Base-by-base conservation (phyloP, 139 green algal species). In the Monoraphidium neglectum region DNA sequence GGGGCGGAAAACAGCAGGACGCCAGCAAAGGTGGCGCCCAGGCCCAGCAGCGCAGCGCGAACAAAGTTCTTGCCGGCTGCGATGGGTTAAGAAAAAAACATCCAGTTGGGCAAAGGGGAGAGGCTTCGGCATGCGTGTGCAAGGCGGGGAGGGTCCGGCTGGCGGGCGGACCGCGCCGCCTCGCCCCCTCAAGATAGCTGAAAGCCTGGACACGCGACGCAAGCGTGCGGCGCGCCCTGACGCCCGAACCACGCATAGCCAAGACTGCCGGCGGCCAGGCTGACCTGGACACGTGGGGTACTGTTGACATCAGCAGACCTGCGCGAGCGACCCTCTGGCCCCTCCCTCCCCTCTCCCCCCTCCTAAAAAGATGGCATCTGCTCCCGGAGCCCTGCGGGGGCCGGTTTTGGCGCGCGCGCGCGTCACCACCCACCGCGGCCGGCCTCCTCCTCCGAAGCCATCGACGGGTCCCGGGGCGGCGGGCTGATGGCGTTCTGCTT, bases 401-500 rank as follows among this genome's bases (percentile, higher is more conserved):
- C n/a, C n/a, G n/a, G n/a, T n/a, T n/a, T n/a, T n/a, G n/a, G n/a
- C n/a, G n/a, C n/a, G n/a, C n/a, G n/a, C n/a, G n/a, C n/a, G n/a
- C 18, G 51, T 18, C 51, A 18, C 51, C 51, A 36, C 83, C 61
- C 46, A 85, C 76, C 72, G 10, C 82, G 59, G 21, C 80, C 82
- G 2, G 68, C 51, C 76, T 90, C 86, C 68, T 90, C 86, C 28
- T 87, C 80, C 4, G 78, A 84, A 2, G 82, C 79, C 74, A 81
- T 83, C 16, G 82, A 73, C 24, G 80, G 67, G 40, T 88, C 80
- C 57, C 79, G 74, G 13, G 86, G 86, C 16, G 86, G 86, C 8
- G 86, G 86, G 51, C 37, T 28, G 64, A 90, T 90, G 40, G 86
- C 86, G 63, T 90, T 90, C 72, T 88, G 82, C 76, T 90, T 90